Base-by-base conservation (phyloP, 1,284 basidiomycete species). In the Gymnopus androsaceus region DNA sequence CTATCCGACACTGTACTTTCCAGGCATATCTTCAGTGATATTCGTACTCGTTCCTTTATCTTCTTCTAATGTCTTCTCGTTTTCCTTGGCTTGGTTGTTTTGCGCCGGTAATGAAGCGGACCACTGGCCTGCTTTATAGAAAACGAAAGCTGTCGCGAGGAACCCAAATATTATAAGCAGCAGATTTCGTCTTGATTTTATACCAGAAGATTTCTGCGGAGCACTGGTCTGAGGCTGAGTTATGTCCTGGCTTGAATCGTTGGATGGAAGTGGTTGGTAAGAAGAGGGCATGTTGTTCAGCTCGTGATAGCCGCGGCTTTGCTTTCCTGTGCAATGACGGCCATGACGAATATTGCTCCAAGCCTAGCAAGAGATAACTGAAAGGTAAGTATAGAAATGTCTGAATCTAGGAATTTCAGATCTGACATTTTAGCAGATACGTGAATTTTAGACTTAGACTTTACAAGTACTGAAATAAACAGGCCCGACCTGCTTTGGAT, bases 1-100 rank as follows among this genome's bases (percentile, higher is more conserved):
- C 88, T 91, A 91, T 77, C 87, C 89, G 64, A 91, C 82, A 59
- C 85, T 91, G 63, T 84, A 83, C 69, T 88, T 90, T 60, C 82
- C 83, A 36, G 67, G 64, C 60, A 62, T 61, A 61, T 64, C 67
- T 59, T 31, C 41, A 12, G 25, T 28, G 14, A 33, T 34, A 7
- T 45, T 31, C 33, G 41, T 28, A 25, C 21, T 37, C 12, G 50
- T 47, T 31, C 23, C 41, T 33, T 52, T 55, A 9, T 50, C 30
- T 17, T 56, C 27, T n/a, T 48, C 9, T 54, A 21, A 7, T 27
- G 21, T 7, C 17, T 21, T 36, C 34, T 53, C 52, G 12, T 21
- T 55, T 11, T 46, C 49, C 36, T 55, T 36, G 9, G 30, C 25
- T 21, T 25, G n/a, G 28, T 33, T 40, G 41, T 11, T 31, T 14